phyloP scores from a whole-genome alignment of 2,329 filamentous ascomycete species.

The Phialophora tarda region DNA sequence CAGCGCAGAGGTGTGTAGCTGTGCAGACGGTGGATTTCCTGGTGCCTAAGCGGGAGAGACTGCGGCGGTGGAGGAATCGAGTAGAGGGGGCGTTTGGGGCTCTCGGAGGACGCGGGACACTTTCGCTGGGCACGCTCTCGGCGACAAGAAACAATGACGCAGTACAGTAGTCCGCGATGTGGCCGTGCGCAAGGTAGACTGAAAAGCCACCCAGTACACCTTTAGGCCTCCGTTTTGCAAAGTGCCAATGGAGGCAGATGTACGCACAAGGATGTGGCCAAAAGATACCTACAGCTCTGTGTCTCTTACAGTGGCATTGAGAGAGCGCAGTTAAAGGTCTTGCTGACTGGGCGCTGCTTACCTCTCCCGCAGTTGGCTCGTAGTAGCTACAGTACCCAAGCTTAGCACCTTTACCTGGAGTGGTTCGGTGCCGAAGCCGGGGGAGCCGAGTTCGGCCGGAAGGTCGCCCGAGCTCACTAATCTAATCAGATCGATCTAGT shows the following conservation, averaged over 20 bases:
- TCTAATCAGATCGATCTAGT: conserved; percentile 23
- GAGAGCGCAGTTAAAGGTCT: conserved; percentile 12
- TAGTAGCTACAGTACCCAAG: not conserved
- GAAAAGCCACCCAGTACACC: not conserved
- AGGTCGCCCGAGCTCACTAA: conserved; percentile 15
- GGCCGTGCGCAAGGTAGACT: not conserved
- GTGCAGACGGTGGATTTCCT: not conserved
- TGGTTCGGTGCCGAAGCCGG: not conserved
- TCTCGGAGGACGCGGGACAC: conserved; percentile 13
- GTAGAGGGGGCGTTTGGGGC: conserved; percentile 13
- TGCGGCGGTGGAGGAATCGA: conserved; percentile 3
- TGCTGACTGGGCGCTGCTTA: conserved; percentile 21
- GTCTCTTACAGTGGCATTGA: conserved; percentile 9
- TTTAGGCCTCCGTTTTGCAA: not conserved
- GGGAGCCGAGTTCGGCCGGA: not conserved
- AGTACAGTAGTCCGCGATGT: conserved; percentile 9
- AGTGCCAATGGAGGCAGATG: not conserved
- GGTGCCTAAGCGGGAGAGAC: conserved; percentile 9
- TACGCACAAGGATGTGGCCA: not conserved
- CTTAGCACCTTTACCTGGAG: not conserved
- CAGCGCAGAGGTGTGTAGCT: not conserved
- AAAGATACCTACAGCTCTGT: not conserved
- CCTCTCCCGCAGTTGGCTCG: conserved; percentile 4
- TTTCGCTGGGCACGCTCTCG: conserved; percentile 7
- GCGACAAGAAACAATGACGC: conserved; percentile 22